Evolutionary conservation across 495 filamentous ascomycete species (phyloP), one percentile per base, ranked within the genome.

Genomic region (Amniculicola lignicola): DNA sequence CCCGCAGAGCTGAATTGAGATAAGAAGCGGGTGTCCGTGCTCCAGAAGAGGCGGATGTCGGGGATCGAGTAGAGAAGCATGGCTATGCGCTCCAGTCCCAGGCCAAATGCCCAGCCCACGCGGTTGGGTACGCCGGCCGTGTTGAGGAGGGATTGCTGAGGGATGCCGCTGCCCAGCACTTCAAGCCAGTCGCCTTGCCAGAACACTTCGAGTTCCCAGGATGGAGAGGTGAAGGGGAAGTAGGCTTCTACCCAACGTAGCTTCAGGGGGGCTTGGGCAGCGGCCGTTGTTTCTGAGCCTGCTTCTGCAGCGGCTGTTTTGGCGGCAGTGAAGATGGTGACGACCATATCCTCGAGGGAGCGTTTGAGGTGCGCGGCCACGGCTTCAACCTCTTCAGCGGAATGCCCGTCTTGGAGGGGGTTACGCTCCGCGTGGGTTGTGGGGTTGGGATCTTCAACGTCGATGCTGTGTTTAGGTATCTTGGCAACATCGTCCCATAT

Each of bases 1-100:
- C 31, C 36, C 7, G 14, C 27, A 7, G 47, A 31, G 28, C 40
- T 61, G 72, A 98, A 98, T 68, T 98, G 93, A 4, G 68, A 70
- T 24, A 94, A 70, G 70, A 97, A 98, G 9, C 93, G 81, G 59
- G 75, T 57, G 63, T 98, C 93, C 42, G 75, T 71, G 9, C 87
- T 93, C 94, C 93, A 98, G 74, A 98, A 97, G 7, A 97, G 82
- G n/a, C 93, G 83, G 59, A 98, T 98, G 62, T 98, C 93, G 0
- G 92, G 89, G 42, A 98, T 94, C 39, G 85, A 84, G 72, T 95
- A 98, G 4, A 98, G 79, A 23, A 98, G 77, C 94, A 98, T 98
- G 38, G 93, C 90, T 47, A 98, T 87, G 47, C 93, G 80, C 66
- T 98, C 93, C 19, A 97, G 77, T 9, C 93, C 93, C 12, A 96